phyloP scores from a whole-genome alignment of 495 filamentous ascomycete genomes.

The Penicillium herquei region DNA sequence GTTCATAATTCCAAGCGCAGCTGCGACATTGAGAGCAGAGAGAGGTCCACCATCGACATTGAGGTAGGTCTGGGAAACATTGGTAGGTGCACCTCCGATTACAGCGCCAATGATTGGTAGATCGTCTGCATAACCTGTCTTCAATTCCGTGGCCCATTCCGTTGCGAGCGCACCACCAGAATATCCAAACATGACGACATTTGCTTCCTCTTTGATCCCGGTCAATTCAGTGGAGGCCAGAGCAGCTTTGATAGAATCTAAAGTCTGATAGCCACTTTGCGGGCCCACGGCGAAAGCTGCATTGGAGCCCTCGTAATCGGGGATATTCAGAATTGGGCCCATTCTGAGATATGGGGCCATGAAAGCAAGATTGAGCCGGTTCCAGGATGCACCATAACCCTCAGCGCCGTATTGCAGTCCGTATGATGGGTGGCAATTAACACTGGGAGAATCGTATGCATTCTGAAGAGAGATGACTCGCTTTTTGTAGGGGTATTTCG shows the following conservation, averaged over 20 bases:
- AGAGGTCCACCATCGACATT: background rate
- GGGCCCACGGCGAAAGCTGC: conserved; percentile 40
- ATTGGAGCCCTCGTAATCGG: conserved; percentile 47
- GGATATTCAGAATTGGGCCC: conserved; percentile 17
- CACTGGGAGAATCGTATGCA: conserved; percentile 41
- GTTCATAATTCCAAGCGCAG: conserved; percentile 10
- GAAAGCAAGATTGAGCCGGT: background rate
- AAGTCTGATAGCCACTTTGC: conserved; percentile 40
- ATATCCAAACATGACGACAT: conserved; percentile 46
- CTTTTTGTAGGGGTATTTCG: background rate
- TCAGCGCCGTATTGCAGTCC: background rate
- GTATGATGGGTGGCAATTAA: conserved; percentile 27
- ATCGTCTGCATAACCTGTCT: conserved; percentile 45
- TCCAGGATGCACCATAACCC: background rate
- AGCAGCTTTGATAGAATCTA: conserved; percentile 48
- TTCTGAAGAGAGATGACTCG: conserved; percentile 43
- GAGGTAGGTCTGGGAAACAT: conserved; percentile 7
- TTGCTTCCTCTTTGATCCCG: conserved; percentile 8
- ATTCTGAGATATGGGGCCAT: background rate
- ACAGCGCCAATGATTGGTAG: conserved; percentile 21
- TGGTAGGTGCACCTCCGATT: conserved; percentile 8
- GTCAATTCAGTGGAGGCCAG: conserved; percentile 5
- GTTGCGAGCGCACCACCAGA: conserved; percentile 48
- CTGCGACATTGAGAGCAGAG: conserved; percentile 2
- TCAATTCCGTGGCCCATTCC: conserved; percentile 48